A percentile compares a stretch with the other conserved stretches of the same genome.
Evolutionary conservation across 129 eudicot genomes (phyloP).

Genomic region (Chrysanthemum lavandulifolium): DNA sequence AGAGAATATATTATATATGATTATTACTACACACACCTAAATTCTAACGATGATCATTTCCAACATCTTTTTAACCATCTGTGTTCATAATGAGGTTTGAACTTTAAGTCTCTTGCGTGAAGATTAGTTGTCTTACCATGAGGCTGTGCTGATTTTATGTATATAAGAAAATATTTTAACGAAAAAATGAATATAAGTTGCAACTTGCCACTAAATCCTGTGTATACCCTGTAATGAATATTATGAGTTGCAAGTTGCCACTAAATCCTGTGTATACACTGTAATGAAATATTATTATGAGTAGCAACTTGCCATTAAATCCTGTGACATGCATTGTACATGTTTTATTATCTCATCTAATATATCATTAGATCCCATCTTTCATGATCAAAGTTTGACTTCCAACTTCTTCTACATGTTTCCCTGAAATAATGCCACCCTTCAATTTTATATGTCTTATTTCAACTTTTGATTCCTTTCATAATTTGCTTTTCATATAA

Average conservation of each 20-base stretch:
- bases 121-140: too few relatives aligned
- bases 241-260: conserved; percentile 7
- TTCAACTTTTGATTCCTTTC: background rate
- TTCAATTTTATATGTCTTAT: conserved; percentile 8
- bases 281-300: background rate
- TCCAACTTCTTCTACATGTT: conserved; percentile 13
- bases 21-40: too few relatives aligned
- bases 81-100: too few relatives aligned
- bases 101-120: too few relatives aligned
- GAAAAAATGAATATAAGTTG: background rate
- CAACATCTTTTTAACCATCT: too few relatives aligned
- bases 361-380: conserved; percentile 12
- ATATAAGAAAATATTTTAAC: too few relatives aligned
- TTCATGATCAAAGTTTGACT: conserved; percentile 27
- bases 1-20: too few relatives aligned
- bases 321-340: background rate
- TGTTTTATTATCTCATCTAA: conserved; percentile 3
- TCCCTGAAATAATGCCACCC: conserved; percentile 18
- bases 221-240: too few relatives aligned
- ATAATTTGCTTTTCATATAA: background rate
- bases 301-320: conserved; percentile 6
- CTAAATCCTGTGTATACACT: background rate
- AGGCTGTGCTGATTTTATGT: too few relatives aligned
- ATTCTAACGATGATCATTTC: too few relatives aligned
- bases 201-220: conserved; percentile 1